Evolutionary conservation across 768 basidiomycete species (phyloP).

Genomic region (Coprinellus micaceus): DNA sequence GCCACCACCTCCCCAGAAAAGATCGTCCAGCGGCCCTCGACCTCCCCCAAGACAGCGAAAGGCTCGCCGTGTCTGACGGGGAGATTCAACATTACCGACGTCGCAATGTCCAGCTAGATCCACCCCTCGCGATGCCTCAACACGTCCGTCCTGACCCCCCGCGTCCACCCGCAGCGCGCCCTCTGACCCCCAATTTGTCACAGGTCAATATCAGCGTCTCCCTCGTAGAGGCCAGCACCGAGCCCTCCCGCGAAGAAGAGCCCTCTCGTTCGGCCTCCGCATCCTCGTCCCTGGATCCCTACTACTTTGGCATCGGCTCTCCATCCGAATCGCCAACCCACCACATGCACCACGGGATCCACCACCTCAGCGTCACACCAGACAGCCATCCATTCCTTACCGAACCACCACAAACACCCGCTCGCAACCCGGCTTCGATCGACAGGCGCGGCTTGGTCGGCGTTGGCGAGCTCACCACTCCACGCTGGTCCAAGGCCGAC

Average conservation of each 20-base stretch:
- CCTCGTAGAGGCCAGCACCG: conserved; percentile 30
- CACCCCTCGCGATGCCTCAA: conserved; percentile 6
- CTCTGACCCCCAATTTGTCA: conserved; percentile 1
- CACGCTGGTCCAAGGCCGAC: conserved; percentile 74
- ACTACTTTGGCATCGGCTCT: conserved; percentile 76
- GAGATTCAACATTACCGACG: conserved; percentile 35
- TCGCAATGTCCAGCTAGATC: conserved; percentile 29
- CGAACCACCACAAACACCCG: conserved; percentile 70
- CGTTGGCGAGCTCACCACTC: conserved; percentile 95
- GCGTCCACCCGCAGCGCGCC: neutral
- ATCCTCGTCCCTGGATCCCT: conserved; percentile 82
- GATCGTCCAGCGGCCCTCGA: conserved; percentile 54
- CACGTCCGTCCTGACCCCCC: neutral
- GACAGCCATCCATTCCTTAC: conserved; percentile 47
- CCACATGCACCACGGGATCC: conserved; percentile 41
- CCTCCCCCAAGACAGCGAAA: conserved; percentile 33
- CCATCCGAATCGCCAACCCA: conserved; percentile 65
- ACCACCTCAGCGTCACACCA: conserved; percentile 53
- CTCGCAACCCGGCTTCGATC: conserved; percentile 70
- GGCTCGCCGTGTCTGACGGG: conserved; percentile 35
- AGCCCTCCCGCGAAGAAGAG: conserved; percentile 43
- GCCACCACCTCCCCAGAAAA: conserved; percentile 38
- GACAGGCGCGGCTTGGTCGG: conserved; percentile 88
- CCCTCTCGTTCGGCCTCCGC: conserved; percentile 68
- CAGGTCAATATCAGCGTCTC: conserved; percentile 50